Evolutionary conservation across 164 flowering plant species (phyloP), one percentile per base, ranked within the genome.

Genomic region (Sextonia rubra): DNA sequence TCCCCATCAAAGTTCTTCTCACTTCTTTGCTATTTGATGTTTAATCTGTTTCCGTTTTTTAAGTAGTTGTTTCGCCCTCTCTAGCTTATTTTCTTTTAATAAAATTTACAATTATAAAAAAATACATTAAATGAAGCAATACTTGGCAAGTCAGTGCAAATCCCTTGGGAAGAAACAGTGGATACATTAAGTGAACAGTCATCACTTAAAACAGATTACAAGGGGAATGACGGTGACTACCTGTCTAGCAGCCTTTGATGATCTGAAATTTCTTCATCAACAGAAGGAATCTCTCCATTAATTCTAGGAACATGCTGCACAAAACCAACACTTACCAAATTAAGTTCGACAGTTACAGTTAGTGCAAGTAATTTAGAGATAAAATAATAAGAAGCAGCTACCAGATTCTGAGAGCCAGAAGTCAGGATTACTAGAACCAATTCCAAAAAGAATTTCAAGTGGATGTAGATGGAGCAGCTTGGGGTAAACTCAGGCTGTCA

Each of bases 251-350:
- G 86, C 78, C 94, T 89, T 77, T 95, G 93, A 81, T 93, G 94
- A 82, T 95, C 99, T 72, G 97, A 87, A 71, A 90, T 88, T 64
- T 87, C 99, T 85, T 93, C 99, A 79, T 95, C 97, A 72, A 81
- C 69, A 26, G 99, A 90, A 37, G 99, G 99, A 76, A 95, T 95
- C 71, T 95, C 99, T 66, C 98, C 97, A 84, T 95, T 95, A 71
- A 91, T 91, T 79, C 86, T 85, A 25, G 98, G 99, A 81, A 95
- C 85, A 85, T 95, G 97, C 99, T 95, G 90, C 77, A 79, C 12
- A 70, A 47, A 61, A 76, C 47, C 18, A 66, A 64, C 29, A 44
- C 47, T 23, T 11, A 47, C 25, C 29, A 65, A 73, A 17, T 64
- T 14, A 63, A 69, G 65, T 48, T 27, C 12, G 69, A 22, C 47